Conservation (phyloP, 345 rosid species). For the Raphanus raphanistrum region DNA sequence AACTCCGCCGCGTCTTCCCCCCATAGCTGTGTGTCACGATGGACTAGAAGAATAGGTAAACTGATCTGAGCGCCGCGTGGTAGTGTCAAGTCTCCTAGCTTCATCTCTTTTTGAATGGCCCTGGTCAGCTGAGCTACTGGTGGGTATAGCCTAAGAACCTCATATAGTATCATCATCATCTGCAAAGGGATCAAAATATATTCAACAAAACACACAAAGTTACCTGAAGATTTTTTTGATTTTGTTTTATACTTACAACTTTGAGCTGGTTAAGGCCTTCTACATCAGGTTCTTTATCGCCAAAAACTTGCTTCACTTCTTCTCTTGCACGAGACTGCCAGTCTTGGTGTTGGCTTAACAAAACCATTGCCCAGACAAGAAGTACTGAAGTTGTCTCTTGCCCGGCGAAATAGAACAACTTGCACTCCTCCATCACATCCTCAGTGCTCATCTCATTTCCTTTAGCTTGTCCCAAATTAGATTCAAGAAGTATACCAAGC, state of each 20-base stretch:
- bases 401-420: background rate
- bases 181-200: background rate
- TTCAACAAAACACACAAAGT: background rate
- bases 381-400: conserved; percentile 1
- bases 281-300: background rate
- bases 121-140: background rate
- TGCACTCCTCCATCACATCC: background rate
- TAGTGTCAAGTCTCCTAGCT: background rate
- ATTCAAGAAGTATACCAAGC: conserved; percentile 4
- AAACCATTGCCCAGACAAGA: background rate
- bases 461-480: background rate
- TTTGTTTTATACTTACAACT: background rate
- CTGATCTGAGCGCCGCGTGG: background rate
- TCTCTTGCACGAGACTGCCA: background rate
- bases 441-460: background rate
- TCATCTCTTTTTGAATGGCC: background rate
- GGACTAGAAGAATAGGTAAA: background rate
- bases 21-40: background rate
- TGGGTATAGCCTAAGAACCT: background rate
- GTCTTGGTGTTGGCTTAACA: background rate
- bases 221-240: background rate
- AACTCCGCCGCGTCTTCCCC: background rate
- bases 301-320: background rate
- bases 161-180: background rate
- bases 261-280: background rate